Percentiles rank a stretch among this genome's conserved stretches.
Conservation (phyloP, 768 basidiomycete species). For the Hygrophorus russula region DNA sequence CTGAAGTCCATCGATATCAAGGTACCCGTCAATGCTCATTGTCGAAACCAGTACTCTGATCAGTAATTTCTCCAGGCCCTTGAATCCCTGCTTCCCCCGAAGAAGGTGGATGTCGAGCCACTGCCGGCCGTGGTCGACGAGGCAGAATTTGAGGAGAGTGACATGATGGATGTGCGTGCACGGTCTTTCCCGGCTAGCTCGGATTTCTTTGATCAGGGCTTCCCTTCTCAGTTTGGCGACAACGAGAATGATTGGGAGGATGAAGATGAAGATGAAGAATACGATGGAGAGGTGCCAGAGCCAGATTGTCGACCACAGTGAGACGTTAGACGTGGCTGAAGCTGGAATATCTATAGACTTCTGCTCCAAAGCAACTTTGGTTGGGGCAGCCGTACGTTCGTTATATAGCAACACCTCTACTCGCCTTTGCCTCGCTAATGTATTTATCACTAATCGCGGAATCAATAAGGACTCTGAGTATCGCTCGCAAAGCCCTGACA, state of each 20-base stretch:
- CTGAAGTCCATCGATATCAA: conserved; percentile 47
- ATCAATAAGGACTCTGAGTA: no score
- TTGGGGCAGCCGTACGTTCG: conserved; percentile 1
- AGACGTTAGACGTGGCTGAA: conserved; percentile 20
- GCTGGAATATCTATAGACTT: no score
- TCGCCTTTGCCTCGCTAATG: background rate
- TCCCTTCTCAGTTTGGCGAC: conserved; percentile 62
- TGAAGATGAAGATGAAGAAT: conserved; percentile 55
- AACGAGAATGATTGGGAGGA: conserved; percentile 65
- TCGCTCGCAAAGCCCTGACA: no score
- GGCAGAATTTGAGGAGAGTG: conserved; percentile 61
- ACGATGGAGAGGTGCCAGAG: conserved; percentile 20
- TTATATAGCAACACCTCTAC: conserved; percentile 1
- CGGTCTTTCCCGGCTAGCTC: conserved; percentile 63
- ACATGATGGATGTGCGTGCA: conserved; percentile 76
- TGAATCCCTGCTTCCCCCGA: conserved; percentile 59
- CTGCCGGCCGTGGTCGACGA: conserved; percentile 61
- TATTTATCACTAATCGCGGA: background rate
- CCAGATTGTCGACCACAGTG: conserved; percentile 51
- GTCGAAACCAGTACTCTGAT: background rate
- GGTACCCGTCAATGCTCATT: conserved; percentile 24
- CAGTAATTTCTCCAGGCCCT: conserved; percentile 35
- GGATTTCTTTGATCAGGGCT: conserved; percentile 70
- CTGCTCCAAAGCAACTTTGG: background rate
- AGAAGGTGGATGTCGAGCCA: conserved; percentile 64